phyloP scores from a whole-genome alignment of 495 filamentous ascomycete species.

The Neurospora tetraspora region DNA sequence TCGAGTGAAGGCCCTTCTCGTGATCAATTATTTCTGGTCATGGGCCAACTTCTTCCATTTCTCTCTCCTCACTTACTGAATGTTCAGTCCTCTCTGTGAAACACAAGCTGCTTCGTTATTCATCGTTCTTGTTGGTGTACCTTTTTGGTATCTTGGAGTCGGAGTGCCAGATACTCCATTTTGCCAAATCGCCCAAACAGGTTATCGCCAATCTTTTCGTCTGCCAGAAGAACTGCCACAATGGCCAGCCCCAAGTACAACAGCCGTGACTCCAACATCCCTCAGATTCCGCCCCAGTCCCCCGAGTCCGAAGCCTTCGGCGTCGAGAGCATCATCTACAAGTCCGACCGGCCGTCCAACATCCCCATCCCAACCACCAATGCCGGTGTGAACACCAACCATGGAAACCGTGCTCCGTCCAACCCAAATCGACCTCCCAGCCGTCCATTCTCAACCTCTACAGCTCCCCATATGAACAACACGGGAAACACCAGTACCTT shows the following conservation, averaged over 20 bases:
- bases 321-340: slow-evolving; percentile 15
- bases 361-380: slow-evolving; percentile 13
- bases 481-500: neutral
- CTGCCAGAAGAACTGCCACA: neutral
- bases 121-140: neutral
- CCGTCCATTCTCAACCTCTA: neutral
- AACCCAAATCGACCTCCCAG: neutral
- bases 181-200: neutral
- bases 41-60: neutral
- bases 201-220: neutral
- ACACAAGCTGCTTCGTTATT: neutral
- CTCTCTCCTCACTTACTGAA: neutral
- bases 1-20: neutral
- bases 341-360: slow-evolving; percentile 14
- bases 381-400: neutral
- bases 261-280: slow-evolving; percentile 6
- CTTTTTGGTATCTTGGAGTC: neutral
- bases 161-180: neutral
- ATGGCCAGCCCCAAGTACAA: neutral
- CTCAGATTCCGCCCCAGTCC: slow-evolving; percentile 9
- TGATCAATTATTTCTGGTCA: neutral
- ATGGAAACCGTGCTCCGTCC: neutral
- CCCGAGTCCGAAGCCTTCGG: slow-evolving; percentile 8
- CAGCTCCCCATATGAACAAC: neutral
- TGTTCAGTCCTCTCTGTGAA: neutral